Evolutionary conservation across 495 filamentous ascomycete species (phyloP).

Genomic region (Daldinia grandis): DNA sequence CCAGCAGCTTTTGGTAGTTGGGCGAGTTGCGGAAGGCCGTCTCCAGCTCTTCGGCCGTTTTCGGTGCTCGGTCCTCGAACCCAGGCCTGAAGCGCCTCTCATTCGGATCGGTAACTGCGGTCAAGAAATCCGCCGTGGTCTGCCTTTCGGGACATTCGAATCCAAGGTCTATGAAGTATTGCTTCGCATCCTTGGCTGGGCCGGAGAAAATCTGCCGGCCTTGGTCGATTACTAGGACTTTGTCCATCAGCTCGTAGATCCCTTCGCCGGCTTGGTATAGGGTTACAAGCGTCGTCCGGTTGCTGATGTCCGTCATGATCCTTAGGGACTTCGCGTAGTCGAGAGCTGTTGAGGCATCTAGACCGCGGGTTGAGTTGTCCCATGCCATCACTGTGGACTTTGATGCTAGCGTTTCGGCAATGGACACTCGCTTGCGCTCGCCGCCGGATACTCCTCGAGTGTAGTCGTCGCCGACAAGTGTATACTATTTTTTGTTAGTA

Average conservation of each 20-base stretch:
- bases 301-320: conserved; percentile 83
- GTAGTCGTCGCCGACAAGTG: conserved; percentile 85
- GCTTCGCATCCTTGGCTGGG: conserved; percentile 63
- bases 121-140: conserved; percentile 78
- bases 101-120: conserved; percentile 73
- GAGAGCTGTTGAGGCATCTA: conserved; percentile 81
- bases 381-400: conserved; percentile 63
- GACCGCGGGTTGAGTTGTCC: conserved; percentile 81
- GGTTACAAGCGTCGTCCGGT: conserved; percentile 83
- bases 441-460: conserved; percentile 76
- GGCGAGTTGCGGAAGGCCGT: conserved; percentile 67
- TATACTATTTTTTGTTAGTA: conserved; percentile 56
- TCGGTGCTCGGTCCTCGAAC: conserved; percentile 71
- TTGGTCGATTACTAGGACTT: conserved; percentile 72
- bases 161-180: conserved; percentile 71
- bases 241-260: conserved; percentile 84
- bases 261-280: conserved; percentile 86
- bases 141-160: conserved; percentile 65
- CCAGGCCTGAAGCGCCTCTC: conserved; percentile 71
- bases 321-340: conserved; percentile 81
- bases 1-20: conserved; percentile 58
- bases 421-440: conserved; percentile 65
- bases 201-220: conserved; percentile 77
- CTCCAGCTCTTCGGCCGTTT: conserved; percentile 77
- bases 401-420: conserved; percentile 61